Conservation (phyloP, 495 filamentous ascomycete species). For the Penicillium bialowiezense region DNA sequence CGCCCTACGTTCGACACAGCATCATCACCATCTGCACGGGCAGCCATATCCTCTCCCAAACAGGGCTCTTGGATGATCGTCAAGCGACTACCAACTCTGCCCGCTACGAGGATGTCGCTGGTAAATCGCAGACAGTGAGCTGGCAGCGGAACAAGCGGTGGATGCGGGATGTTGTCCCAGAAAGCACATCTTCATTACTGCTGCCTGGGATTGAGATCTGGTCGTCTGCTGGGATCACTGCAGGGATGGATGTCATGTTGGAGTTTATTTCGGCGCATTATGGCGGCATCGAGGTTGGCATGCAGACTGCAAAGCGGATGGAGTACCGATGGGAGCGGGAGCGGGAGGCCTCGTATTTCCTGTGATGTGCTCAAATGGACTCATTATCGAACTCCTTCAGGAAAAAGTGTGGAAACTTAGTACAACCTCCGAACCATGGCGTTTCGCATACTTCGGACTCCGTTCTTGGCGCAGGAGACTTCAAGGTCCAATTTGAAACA, state of each 20-base stretch:
- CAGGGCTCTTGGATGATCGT: neutral
- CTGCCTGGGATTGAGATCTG: conserved; percentile 2
- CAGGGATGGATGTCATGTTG: conserved; percentile 8
- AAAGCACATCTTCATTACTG: neutral
- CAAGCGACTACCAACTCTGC: conserved; percentile 5
- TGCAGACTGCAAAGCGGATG: conserved; percentile 3
- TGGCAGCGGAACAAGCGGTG: conserved; percentile 6
- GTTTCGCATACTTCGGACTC: neutral
- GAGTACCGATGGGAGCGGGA: conserved; percentile 9
- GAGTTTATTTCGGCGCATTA: conserved; percentile 7
- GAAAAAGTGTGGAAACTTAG: too few species aligned
- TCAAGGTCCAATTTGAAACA: neutral
- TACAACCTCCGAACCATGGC: neutral
- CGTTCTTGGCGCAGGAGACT: neutral
- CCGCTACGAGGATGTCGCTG: neutral
- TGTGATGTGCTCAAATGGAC: neutral
- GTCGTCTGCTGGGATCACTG: conserved; percentile 7
- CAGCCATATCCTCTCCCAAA: conserved; percentile 5
- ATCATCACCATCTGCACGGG: conserved; percentile 6
- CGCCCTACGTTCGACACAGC: conserved; percentile 5
- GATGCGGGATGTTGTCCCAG: neutral
- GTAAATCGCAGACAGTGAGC: neutral
- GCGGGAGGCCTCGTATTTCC: conserved; percentile 2
- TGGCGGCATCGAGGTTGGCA: neutral
- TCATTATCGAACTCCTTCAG: too few species aligned